phyloP scores from a whole-genome alignment of 352 stramenopile species.

The Globisporangium solare region DNA sequence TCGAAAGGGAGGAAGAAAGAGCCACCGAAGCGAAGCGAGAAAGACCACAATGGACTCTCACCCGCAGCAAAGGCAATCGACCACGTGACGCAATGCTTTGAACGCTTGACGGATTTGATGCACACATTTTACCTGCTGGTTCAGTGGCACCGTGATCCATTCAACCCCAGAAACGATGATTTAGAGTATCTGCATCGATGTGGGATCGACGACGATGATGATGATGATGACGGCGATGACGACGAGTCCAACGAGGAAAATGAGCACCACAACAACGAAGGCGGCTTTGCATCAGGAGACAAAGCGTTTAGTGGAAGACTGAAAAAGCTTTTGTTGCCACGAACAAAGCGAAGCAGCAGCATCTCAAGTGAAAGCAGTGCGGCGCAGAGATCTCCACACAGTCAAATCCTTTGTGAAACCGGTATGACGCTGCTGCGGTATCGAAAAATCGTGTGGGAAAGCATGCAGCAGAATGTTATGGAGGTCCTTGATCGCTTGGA shows the following conservation, averaged over 20 bases:
- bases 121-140: slow-evolving; percentile 87
- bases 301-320: slow-evolving; percentile 13
- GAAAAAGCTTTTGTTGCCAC: slow-evolving; percentile 21
- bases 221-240: slow-evolving; percentile 70
- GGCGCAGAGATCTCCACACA: slow-evolving; percentile 41
- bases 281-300: slow-evolving; percentile 1
- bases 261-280: slow-evolving; percentile 18
- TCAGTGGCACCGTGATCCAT: slow-evolving; percentile 86
- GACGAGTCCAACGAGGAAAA: slow-evolving; percentile 44
- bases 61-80: slow-evolving; percentile 46
- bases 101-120: slow-evolving; percentile 76
- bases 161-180: slow-evolving; percentile 74
- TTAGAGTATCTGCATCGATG: slow-evolving; percentile 72
- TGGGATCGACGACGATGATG: slow-evolving; percentile 75
- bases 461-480: slow-evolving; percentile 74
- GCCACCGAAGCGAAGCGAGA: neutral
- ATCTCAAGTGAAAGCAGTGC: slow-evolving; percentile 19
- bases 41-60: slow-evolving; percentile 3
- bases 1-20: slow-evolving; percentile 17
- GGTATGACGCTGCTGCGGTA: slow-evolving; percentile 77
- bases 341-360: slow-evolving; percentile 30
- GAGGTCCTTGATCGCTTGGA: slow-evolving; percentile 71
- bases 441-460: slow-evolving; percentile 84
- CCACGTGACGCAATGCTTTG: slow-evolving; percentile 54
- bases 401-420: slow-evolving; percentile 67